A percentile compares a stretch with the other conserved stretches of the same genome.
Conservation (phyloP, 352 stramenopile genomes). For the Globisporangium paroecandrum region DNA sequence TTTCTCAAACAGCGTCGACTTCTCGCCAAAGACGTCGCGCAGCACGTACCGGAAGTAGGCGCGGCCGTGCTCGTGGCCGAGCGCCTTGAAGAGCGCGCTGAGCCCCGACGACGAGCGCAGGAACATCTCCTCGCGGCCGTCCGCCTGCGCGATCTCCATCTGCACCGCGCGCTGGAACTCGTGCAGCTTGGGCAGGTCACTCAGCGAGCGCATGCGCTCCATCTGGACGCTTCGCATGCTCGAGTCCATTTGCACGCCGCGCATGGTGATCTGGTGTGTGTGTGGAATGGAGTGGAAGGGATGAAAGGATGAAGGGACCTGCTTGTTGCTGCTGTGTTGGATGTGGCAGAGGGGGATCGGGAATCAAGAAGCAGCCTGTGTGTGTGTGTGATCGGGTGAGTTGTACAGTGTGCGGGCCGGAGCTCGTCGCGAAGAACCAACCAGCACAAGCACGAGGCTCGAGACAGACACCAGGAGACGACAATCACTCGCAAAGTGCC, state of each 20-base stretch:
- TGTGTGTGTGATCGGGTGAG: constrained; percentile 4
- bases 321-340: neutral
- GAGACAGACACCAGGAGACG: neutral
- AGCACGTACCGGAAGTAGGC: constrained; percentile 82
- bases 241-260: constrained; percentile 5
- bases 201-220: constrained; percentile 20
- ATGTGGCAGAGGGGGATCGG: neutral
- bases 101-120: constrained; percentile 73
- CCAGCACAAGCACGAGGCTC: neutral
- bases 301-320: neutral
- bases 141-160: constrained; percentile 54
- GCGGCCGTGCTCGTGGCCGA: constrained; percentile 63
- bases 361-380: neutral
- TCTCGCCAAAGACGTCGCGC: constrained; percentile 69
- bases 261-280: neutral
- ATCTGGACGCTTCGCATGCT: constrained; percentile 14
- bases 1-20: constrained; percentile 46
- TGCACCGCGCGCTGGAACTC: constrained; percentile 68
- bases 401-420: constrained; percentile 6
- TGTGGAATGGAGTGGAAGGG: neutral
- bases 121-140: constrained; percentile 74
- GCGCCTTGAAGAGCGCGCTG: constrained; percentile 62
- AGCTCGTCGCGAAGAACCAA: neutral
- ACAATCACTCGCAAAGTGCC: constrained; percentile 8
- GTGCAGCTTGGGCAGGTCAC: constrained; percentile 56